These are phyloP conservation scores for Fragaria ananassa DNA, from an alignment of 306 rosid genomes.

Conservation along the genomic window DNA sequence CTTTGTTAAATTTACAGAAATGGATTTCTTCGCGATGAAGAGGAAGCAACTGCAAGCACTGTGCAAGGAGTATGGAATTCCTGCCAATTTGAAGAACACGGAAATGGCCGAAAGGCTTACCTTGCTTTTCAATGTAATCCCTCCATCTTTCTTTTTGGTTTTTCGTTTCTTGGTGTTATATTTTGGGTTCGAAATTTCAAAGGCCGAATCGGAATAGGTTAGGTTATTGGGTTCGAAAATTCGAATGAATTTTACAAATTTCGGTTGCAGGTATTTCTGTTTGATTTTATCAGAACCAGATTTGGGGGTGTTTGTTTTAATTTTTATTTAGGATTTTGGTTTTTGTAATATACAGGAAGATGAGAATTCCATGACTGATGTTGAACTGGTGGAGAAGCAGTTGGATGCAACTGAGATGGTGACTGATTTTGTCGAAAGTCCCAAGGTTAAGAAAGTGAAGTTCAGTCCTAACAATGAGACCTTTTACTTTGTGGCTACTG, in stretches of 20 bases:
- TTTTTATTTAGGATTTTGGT: not conserved
- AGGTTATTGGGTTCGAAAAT: not conserved
- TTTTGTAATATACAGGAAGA: constrained; percentile 16
- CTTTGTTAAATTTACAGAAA: not conserved
- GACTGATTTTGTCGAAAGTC: not conserved
- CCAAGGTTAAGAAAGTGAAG: constrained; percentile 25
- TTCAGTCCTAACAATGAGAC: constrained; percentile 36
- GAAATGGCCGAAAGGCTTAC: constrained; percentile 44
- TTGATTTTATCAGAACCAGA: not conserved
- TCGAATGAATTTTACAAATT: not conserved
- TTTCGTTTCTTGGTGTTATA: not conserved
- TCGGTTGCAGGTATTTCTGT: not conserved
- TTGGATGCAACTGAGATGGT: constrained; percentile 11
- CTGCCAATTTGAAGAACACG: constrained; percentile 40
- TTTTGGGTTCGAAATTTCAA: not conserved
- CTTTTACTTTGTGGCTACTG: constrained; percentile 23
- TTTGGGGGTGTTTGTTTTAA: not conserved
- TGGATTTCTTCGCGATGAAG: constrained; percentile 44
- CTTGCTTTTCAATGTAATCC: constrained; percentile 32
- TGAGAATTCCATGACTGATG: not conserved
- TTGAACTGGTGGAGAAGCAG: not conserved
- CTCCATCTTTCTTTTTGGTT: too few species aligned
- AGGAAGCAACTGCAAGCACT: constrained; percentile 43
- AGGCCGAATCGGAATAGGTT: not conserved
- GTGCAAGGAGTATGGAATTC: constrained; percentile 46